Evolutionary conservation across 495 filamentous ascomycete species (phyloP), one percentile per base, ranked within the genome.

Genomic region (Aspergillus funiculosus): DNA sequence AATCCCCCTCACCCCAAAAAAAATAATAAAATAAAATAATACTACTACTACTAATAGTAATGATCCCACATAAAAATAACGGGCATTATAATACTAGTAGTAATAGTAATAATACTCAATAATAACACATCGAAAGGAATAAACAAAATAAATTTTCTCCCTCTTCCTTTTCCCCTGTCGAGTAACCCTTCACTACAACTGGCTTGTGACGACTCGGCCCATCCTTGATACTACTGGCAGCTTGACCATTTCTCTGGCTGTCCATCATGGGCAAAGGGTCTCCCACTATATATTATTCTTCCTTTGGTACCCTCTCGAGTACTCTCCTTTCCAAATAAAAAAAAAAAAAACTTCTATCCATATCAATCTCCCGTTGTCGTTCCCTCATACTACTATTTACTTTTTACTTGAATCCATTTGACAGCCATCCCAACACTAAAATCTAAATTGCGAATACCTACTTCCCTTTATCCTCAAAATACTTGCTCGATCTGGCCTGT

Each of bases 171-270:
- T 43, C 43, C 48, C 48, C 45, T 53, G 48, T 52, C 48, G 30
- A 41, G 29, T 48, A 51, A 58, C 48, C 36, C 27, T n/a, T 37
- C 39, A 36, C 32, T 51, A 37, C 48, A 46, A 41, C 50, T 53
- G 46, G 47, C 50, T 54, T 54, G 55, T 54, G 55, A 58, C 48
- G 55, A 45, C 11, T 43, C 38, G 28, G 14, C 35, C 32, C 48
- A 49, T 42, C 47, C 36, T 26, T 45, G 43, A 42, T 43, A 31
- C 15, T 50, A 27, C 17, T 27, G 44, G 44, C 29, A 44, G 35
- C 42, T 43, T 36, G 48, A 45, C 31, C 51, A 24, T 35, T 51
- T 42, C 48, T 46, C 43, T 42, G 46, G 24, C 27, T 20, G 28
- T 43, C 53, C 37, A 35, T 30, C 50, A 56, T 56, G 44, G 51